Evolutionary conservation across 2,329 filamentous ascomycete species (phyloP).

Genomic region (Aspergillus sp.): DNA sequence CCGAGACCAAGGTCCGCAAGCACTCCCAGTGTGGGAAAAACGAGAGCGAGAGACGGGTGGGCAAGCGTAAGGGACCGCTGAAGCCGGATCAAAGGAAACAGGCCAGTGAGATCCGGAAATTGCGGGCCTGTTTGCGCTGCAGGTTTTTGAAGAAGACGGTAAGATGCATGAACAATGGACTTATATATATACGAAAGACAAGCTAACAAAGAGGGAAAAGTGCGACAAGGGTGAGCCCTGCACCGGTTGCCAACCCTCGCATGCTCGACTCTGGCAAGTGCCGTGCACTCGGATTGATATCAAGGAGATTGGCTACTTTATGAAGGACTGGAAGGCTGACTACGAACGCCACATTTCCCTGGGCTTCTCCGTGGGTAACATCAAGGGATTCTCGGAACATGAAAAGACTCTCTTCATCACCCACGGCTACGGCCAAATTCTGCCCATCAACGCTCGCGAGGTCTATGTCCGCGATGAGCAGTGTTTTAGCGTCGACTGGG

Average conservation of each 20-base stretch:
- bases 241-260: slow-evolving; percentile 87
- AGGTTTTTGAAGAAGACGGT: slow-evolving; percentile 96
- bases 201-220: slow-evolving; percentile 10
- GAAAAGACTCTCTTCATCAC: slow-evolving; percentile 79
- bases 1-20: slow-evolving; percentile 78
- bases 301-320: slow-evolving; percentile 96
- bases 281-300: slow-evolving; percentile 97
- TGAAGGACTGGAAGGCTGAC: slow-evolving; percentile 98
- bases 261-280: slow-evolving; percentile 93
- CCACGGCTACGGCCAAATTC: slow-evolving; percentile 86
- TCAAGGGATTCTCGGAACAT: slow-evolving; percentile 67
- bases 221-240: slow-evolving; percentile 97
- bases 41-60: slow-evolving; percentile 88
- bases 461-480: slow-evolving; percentile 86
- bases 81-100: slow-evolving; percentile 91
- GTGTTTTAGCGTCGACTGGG: slow-evolving; percentile 90
- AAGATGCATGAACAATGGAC: slow-evolving; percentile 9
- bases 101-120: slow-evolving; percentile 90
- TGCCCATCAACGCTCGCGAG: slow-evolving; percentile 88
- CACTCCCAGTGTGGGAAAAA: slow-evolving; percentile 65
- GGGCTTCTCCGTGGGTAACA: slow-evolving; percentile 86
- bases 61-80: slow-evolving; percentile 79
- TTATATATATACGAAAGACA: background rate
- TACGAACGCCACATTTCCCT: slow-evolving; percentile 83
- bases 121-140: slow-evolving; percentile 87